phyloP scores from a whole-genome alignment of 2,329 filamentous ascomycete species.

The Plectosphaerella sp. region DNA sequence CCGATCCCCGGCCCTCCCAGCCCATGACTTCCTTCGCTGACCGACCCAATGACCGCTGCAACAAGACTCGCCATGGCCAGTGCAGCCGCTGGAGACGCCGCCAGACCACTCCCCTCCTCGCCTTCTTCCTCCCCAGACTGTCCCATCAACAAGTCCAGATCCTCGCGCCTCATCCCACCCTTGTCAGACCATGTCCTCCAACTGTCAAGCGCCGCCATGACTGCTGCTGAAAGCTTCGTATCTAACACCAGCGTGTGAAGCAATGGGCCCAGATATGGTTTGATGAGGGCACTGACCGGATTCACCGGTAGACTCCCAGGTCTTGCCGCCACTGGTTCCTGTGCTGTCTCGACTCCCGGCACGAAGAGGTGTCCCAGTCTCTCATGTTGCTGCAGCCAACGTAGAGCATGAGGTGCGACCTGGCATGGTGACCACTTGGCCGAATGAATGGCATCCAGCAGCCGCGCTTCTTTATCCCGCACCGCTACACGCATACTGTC shows the following conservation, averaged over 20 bases:
- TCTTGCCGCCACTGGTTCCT: background rate
- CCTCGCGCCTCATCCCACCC: slow-evolving; percentile 45
- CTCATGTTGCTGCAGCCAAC: slow-evolving; percentile 30
- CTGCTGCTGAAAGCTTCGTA: slow-evolving; percentile 22
- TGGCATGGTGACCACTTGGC: slow-evolving; percentile 46
- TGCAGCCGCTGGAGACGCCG: slow-evolving; percentile 1
- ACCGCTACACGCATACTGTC: slow-evolving; percentile 31
- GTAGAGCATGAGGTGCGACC: slow-evolving; percentile 38
- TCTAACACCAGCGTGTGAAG: slow-evolving; percentile 51
- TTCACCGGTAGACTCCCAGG: slow-evolving; percentile 10
- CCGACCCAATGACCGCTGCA: slow-evolving; percentile 41
- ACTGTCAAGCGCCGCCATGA: slow-evolving; percentile 35
- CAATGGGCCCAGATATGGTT: slow-evolving; percentile 38
- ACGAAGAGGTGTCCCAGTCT: background rate
- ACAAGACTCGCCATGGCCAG: slow-evolving; percentile 46
- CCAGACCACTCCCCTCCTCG: slow-evolving; percentile 9
- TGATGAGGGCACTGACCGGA: slow-evolving; percentile 18
- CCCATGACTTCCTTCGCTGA: slow-evolving; percentile 23
- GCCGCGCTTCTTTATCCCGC: slow-evolving; percentile 39
- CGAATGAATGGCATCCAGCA: slow-evolving; percentile 47
- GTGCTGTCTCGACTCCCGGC: background rate
- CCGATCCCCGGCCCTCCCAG: background rate
- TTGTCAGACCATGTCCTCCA: slow-evolving; percentile 54
- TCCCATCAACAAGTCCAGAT: slow-evolving; percentile 30
- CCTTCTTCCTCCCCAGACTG: slow-evolving; percentile 20